Percentiles rank a stretch among this genome's conserved stretches.
These are phyloP conservation scores for Penicillium steckii DNA, from an alignment of 495 filamentous ascomycete genomes.

Conservation along the genomic window DNA sequence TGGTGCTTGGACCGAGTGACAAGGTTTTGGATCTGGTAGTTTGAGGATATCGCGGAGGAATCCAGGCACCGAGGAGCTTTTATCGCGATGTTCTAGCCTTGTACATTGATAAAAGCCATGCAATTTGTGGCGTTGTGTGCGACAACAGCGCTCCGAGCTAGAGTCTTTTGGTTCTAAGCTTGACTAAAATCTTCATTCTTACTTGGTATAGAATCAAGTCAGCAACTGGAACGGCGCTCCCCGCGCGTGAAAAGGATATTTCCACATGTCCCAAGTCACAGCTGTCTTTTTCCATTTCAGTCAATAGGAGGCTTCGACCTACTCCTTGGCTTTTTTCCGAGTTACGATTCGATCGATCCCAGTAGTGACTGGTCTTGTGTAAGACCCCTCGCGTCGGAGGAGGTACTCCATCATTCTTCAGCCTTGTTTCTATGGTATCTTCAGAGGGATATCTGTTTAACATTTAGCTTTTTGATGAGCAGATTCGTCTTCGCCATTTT, in stretches of 20 bases:
- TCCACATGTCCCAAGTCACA: conserved; percentile 18
- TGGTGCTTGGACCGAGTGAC: not conserved
- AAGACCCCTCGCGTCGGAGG: not conserved
- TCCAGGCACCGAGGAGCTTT: not conserved
- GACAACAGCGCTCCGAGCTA: conserved; percentile 9
- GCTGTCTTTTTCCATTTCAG: not conserved
- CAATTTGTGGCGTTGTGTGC: conserved; percentile 15
- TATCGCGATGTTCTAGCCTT: conserved; percentile 4
- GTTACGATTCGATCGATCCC: not conserved
- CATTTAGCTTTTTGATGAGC: conserved; percentile 4
- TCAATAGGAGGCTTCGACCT: conserved; percentile 12
- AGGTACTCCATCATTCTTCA: not conserved
- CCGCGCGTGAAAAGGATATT: conserved; percentile 13
- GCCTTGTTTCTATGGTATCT: not conserved
- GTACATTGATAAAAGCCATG: conserved; percentile 1
- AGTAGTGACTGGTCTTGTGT: not conserved
- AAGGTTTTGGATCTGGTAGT: conserved; percentile 3
- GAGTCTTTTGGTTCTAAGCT: not conserved
- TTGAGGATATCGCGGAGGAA: conserved; percentile 6
- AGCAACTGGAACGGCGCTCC: not conserved
- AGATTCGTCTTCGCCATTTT: not conserved
- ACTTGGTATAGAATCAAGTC: not conserved
- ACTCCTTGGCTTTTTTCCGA: not conserved
- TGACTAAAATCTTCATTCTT: not conserved
- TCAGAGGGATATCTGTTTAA: not conserved